Conservation (phyloP, 768 basidiomycete species). For the Collybia nuda region DNA sequence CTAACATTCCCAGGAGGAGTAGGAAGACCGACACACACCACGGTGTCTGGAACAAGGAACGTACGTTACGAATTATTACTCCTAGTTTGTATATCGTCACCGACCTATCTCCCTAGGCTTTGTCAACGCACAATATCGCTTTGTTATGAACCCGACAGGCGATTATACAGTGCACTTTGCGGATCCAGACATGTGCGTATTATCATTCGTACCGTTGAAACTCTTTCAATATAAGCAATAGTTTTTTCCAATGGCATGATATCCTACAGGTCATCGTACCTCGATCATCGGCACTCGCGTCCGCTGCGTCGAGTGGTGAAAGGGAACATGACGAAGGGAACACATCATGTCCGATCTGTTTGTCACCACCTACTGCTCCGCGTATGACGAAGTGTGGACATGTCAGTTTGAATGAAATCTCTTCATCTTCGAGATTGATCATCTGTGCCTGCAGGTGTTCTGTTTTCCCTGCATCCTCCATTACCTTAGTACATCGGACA, state of each 20-base stretch:
- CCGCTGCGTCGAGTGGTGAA: constrained; percentile 51
- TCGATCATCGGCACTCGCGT: constrained; percentile 72
- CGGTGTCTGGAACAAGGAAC: constrained; percentile 87
- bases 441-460: constrained; percentile 59
- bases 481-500: constrained; percentile 81
- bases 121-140: constrained; percentile 94
- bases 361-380: constrained; percentile 86
- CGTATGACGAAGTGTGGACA: constrained; percentile 98
- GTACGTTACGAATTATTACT: constrained; percentile 47
- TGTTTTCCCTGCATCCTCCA: constrained; percentile 95
- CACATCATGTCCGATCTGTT: constrained; percentile 90
- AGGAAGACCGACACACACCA: constrained; percentile 63
- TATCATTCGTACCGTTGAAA: neutral
- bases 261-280: constrained; percentile 94
- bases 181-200: constrained; percentile 89
- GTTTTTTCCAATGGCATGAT: constrained; percentile 95
- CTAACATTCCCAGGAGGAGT: constrained; percentile 70
- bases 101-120: constrained; percentile 56
- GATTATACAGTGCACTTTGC: constrained; percentile 94
- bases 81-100: constrained; percentile 13
- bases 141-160: constrained; percentile 92
- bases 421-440: constrained; percentile 6
- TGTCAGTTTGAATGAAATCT: constrained; percentile 51
- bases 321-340: constrained; percentile 54
- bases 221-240: constrained; percentile 26